phyloP scores from a whole-genome alignment of 805 yeast genomes.

The Allodekkera sacchari region DNA sequence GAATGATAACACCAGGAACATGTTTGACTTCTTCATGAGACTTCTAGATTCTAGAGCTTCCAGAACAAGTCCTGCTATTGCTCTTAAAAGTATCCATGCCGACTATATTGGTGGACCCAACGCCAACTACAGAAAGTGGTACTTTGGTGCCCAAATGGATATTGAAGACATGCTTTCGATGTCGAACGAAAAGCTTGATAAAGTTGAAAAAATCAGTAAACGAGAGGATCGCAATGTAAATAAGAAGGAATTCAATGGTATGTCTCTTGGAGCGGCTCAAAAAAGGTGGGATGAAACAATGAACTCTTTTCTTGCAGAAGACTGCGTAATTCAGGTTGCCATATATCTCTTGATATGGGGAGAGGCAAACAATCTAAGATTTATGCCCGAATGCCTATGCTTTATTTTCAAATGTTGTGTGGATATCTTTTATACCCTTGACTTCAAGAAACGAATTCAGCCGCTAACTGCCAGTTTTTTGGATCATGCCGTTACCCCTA shows the following conservation, averaged over 20 bases:
- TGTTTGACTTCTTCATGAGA: slow-evolving; percentile 57
- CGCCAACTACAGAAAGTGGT: slow-evolving; percentile 69
- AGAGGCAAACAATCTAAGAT: slow-evolving; percentile 78
- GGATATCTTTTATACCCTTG: slow-evolving; percentile 50
- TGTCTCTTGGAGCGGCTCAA: slow-evolving; percentile 35
- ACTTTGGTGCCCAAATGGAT: slow-evolving; percentile 66
- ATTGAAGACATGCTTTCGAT: slow-evolving; percentile 25
- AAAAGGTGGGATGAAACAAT: slow-evolving; percentile 43
- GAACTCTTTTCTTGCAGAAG: slow-evolving; percentile 41
- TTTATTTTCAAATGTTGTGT: slow-evolving; percentile 77
- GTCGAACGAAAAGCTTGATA: slow-evolving; percentile 22
- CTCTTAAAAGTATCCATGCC: slow-evolving; percentile 55
- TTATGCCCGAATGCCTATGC: slow-evolving; percentile 84
- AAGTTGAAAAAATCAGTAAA: slow-evolving; percentile 28
- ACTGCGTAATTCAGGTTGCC: slow-evolving; percentile 54
- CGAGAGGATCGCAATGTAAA: slow-evolving; percentile 7
- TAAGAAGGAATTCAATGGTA: slow-evolving; percentile 12
- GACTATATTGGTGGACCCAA: slow-evolving; percentile 69
- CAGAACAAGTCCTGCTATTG: slow-evolving; percentile 47
- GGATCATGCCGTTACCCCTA: slow-evolving; percentile 66
- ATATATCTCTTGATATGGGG: slow-evolving; percentile 80
- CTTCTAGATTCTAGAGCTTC: slow-evolving; percentile 63
- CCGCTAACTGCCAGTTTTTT: slow-evolving; percentile 36
- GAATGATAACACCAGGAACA: slow-evolving; percentile 52
- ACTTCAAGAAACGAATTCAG: slow-evolving; percentile 25